These are phyloP conservation scores for Piloderma croceum DNA, from an alignment of 768 basidiomycete genomes.

Conservation along the genomic window DNA sequence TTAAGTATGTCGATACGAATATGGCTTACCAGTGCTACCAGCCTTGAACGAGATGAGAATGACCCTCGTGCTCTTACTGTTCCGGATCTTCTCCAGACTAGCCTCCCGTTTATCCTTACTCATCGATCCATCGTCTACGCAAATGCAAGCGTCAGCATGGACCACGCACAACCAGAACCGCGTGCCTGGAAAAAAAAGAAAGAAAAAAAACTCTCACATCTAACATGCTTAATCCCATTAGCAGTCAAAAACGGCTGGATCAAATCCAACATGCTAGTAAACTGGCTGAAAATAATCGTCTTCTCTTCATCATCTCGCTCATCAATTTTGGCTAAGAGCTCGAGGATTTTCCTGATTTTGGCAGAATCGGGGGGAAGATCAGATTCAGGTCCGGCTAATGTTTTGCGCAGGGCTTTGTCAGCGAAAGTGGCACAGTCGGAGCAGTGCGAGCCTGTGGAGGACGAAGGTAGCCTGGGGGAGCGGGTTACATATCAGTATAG, in stretches of 20 bases:
- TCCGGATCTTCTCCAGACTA: constrained; percentile 68
- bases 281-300: constrained; percentile 95
- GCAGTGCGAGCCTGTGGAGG: constrained; percentile 47
- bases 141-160: constrained; percentile 8
- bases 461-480: no score
- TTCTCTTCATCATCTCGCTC: constrained; percentile 65
- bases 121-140: constrained; percentile 86
- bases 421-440: constrained; percentile 52
- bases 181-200: constrained; percentile 5
- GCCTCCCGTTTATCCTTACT: constrained; percentile 66
- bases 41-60: constrained; percentile 97
- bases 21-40: constrained; percentile 73
- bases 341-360: constrained; percentile 80
- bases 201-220: constrained; percentile 60
- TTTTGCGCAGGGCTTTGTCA: constrained; percentile 40
- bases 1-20: constrained; percentile 1
- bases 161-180: neutral
- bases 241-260: constrained; percentile 78
- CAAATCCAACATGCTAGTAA: constrained; percentile 82
- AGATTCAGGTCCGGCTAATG: constrained; percentile 18
- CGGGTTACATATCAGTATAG: neutral
- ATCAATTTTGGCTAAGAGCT: constrained; percentile 63
- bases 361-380: constrained; percentile 67
- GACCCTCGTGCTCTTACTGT: constrained; percentile 50
- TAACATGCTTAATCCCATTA: constrained; percentile 63